phyloP scores from a whole-genome alignment of 2,329 filamentous ascomycete genomes.

The Cercospora canescens region DNA sequence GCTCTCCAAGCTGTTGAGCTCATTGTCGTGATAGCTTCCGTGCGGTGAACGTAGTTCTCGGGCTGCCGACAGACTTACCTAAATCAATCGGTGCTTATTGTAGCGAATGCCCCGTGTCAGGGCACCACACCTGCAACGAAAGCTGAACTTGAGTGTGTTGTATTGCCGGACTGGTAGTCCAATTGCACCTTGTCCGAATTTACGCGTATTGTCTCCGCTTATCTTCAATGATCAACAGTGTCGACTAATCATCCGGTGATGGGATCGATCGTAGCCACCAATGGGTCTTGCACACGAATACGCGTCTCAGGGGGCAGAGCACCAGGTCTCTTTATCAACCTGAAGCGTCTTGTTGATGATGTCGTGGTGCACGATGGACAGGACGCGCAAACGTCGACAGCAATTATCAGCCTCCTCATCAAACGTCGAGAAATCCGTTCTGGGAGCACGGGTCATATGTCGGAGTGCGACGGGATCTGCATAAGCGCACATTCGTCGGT shows the following conservation, averaged over 20 bases:
- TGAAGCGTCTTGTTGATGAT: background rate
- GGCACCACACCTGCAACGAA: background rate
- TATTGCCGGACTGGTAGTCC: background rate
- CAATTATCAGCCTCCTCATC: background rate
- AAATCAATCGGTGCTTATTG: too few species aligned
- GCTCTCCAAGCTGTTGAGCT: too few species aligned
- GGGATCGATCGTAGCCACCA: background rate
- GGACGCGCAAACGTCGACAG: background rate
- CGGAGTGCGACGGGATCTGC: background rate
- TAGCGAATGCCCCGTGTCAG: too few species aligned
- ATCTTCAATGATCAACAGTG: background rate
- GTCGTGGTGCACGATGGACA: background rate
- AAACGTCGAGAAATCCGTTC: background rate
- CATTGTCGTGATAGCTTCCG: too few species aligned
- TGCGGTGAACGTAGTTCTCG: too few species aligned
- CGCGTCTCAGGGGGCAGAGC: background rate
- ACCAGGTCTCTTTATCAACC: background rate
- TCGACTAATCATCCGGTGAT: background rate
- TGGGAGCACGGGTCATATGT: background rate
- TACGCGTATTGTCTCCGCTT: background rate
- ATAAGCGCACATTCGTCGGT: background rate
- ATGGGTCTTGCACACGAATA: background rate
- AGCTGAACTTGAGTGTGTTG: background rate
- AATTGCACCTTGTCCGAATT: background rate
- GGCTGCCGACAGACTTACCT: too few species aligned